Evolutionary conservation across 164 flowering plant genomes (phyloP).

Genomic region (Pachysandra terminalis): DNA sequence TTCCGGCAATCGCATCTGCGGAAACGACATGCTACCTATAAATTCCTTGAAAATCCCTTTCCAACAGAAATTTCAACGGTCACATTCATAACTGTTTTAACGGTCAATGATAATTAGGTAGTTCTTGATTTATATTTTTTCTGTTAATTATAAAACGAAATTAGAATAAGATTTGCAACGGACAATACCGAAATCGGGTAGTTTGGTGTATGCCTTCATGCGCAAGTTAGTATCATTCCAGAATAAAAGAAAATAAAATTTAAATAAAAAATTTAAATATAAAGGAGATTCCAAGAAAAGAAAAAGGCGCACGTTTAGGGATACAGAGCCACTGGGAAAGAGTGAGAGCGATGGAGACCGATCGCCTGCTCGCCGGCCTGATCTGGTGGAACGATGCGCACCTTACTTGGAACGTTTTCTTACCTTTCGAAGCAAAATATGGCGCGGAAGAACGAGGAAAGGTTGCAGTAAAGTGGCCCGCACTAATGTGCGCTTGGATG

Average conservation of each 20-base stretch:
- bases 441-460: conserved; percentile 4
- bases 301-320: conserved; percentile 36
- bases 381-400: conserved; percentile 28
- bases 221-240: not conserved
- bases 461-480: conserved; percentile 5
- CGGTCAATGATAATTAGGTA: too few species aligned
- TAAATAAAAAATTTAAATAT: too few species aligned
- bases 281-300: not conserved
- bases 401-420: conserved; percentile 19
- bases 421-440: not conserved
- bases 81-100: too few species aligned
- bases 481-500: conserved; percentile 28
- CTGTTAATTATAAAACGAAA: too few species aligned
- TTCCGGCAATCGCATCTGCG: conserved; percentile 55
- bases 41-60: too few species aligned
- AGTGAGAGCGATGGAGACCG: conserved; percentile 40
- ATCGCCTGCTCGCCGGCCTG: conserved; percentile 42
- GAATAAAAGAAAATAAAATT: not conserved
- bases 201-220: not conserved
- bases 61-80: too few species aligned
- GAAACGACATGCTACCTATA: not conserved
- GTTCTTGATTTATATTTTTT: too few species aligned
- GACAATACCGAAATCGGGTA: not conserved
- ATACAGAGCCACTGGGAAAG: conserved; percentile 28
- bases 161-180: too few species aligned